These are phyloP conservation scores for Pezicula carpinea DNA, from an alignment of 2,329 filamentous ascomycete species.

Conservation along the genomic window DNA sequence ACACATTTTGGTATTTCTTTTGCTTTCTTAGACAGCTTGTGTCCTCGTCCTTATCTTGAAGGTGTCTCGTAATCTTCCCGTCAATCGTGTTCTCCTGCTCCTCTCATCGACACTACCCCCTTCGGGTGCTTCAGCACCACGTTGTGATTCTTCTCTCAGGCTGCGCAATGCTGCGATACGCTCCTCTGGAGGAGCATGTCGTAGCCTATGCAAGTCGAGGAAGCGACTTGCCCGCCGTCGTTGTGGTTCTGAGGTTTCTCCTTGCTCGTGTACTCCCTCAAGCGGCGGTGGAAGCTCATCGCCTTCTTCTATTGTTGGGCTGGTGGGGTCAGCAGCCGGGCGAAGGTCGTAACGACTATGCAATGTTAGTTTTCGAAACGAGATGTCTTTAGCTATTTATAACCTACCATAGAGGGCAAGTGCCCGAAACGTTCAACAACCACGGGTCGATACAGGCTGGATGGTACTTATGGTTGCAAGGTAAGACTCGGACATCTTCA, in stretches of 20 bases:
- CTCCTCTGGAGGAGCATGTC: conserved; percentile 56
- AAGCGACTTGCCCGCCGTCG: conserved; percentile 46
- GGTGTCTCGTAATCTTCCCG: conserved; percentile 21
- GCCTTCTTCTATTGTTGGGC: conserved; percentile 5
- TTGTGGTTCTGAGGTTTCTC: conserved; percentile 25
- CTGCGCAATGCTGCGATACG: conserved; percentile 55
- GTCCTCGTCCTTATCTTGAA: conserved; percentile 25
- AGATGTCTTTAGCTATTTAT: not conserved
- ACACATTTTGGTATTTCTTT: not conserved
- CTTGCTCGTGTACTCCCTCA: conserved; percentile 22
- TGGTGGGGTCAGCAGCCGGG: conserved; percentile 17
- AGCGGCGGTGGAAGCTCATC: conserved; percentile 34
- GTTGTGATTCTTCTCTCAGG: conserved; percentile 34
- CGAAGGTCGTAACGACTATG: conserved; percentile 33
- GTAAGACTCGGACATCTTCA: conserved; percentile 63
- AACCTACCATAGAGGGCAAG: conserved; percentile 63
- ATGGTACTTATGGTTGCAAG: conserved; percentile 65
- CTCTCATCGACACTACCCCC: conserved; percentile 16
- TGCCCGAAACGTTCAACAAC: conserved; percentile 65
- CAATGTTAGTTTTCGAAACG: conserved; percentile 10
- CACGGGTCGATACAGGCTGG: conserved; percentile 65
- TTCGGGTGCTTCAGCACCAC: conserved; percentile 9
- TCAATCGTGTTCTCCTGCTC: conserved; percentile 23
- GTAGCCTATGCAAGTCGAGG: conserved; percentile 51
- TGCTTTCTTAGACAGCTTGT: conserved; percentile 5